Conservation (phyloP, 306 rosid species). For the Sicyos baderoa region DNA sequence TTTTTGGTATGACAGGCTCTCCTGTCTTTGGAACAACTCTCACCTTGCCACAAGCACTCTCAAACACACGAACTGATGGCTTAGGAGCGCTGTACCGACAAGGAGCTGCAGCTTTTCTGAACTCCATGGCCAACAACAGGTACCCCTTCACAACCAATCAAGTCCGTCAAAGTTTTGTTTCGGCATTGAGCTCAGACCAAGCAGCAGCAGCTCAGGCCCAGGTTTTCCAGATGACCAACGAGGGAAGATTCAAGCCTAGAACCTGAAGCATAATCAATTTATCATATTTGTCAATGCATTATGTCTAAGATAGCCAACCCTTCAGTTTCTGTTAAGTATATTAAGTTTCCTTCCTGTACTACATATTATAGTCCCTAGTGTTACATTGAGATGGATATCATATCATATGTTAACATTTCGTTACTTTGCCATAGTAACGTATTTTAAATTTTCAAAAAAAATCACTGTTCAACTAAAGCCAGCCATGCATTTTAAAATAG, state of each 20-base stretch:
- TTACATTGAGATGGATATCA: not conserved
- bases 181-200: conserved; percentile 21
- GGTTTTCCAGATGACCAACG: conserved; percentile 23
- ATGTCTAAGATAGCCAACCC: conserved; percentile 9
- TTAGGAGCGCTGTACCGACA: conserved; percentile 21
- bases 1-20: conserved; percentile 48
- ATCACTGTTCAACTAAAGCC: not conserved
- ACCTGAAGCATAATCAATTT: conserved; percentile 12
- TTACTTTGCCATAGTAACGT: not conserved
- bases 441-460: not conserved
- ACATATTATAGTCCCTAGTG: not conserved
- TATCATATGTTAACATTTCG: conserved; percentile 10
- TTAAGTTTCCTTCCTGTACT: not conserved
- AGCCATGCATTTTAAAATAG: not conserved
- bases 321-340: conserved; percentile 6
- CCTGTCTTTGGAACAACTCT: conserved; percentile 50
- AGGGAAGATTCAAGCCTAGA: conserved; percentile 23
- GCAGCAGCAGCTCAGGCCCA: conserved; percentile 22
- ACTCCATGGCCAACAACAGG: conserved; percentile 23
- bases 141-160: conserved; percentile 18
- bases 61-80: conserved; percentile 23
- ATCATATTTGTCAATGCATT: conserved; percentile 3
- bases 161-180: conserved; percentile 17
- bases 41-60: conserved; percentile 35
- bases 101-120: conserved; percentile 22